Conservation (phyloP, 805 yeast species). For the Spathaspora passalidarum region DNA sequence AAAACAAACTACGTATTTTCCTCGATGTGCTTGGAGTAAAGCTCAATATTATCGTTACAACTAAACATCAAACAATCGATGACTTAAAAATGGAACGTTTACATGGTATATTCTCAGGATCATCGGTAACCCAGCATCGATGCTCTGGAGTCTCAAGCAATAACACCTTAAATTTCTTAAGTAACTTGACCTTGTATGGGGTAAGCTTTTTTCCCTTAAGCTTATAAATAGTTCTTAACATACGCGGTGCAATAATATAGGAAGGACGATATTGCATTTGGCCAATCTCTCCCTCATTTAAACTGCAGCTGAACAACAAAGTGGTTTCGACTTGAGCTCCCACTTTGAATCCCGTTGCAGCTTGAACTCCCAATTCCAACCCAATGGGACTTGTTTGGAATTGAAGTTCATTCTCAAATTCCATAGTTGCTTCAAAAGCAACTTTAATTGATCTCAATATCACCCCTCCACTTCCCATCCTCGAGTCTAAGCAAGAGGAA, state of each 20-base stretch:
- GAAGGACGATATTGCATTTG: slow-evolving; percentile 9
- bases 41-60: too few relatives aligned
- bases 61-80: neutral
- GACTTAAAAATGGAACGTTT: neutral
- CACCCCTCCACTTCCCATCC: slow-evolving; percentile 7
- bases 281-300: slow-evolving; percentile 3
- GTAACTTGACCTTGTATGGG: neutral
- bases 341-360: slow-evolving; percentile 6
- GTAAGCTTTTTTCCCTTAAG: neutral
- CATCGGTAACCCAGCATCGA: slow-evolving; percentile 5
- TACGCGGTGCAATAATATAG: slow-evolving; percentile 4
- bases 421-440: slow-evolving; percentile 3
- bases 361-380: slow-evolving; percentile 4
- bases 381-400: slow-evolving; percentile 5
- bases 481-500: slow-evolving; percentile 7
- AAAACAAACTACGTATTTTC: neutral
- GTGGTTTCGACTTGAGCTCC: slow-evolving; percentile 4
- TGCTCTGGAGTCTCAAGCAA: slow-evolving; percentile 8
- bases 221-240: slow-evolving; percentile 1
- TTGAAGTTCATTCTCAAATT: neutral
- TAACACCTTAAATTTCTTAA: slow-evolving; percentile 6
- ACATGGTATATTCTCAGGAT: slow-evolving; percentile 6
- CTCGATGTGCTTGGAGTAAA: neutral
- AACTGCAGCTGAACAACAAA: slow-evolving; percentile 2
- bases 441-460: slow-evolving; percentile 2